Evolutionary conservation across 202 grass and related monocot species (phyloP), one percentile per base, ranked within the genome.

Genomic region (Sporobolus alterniflorus): DNA sequence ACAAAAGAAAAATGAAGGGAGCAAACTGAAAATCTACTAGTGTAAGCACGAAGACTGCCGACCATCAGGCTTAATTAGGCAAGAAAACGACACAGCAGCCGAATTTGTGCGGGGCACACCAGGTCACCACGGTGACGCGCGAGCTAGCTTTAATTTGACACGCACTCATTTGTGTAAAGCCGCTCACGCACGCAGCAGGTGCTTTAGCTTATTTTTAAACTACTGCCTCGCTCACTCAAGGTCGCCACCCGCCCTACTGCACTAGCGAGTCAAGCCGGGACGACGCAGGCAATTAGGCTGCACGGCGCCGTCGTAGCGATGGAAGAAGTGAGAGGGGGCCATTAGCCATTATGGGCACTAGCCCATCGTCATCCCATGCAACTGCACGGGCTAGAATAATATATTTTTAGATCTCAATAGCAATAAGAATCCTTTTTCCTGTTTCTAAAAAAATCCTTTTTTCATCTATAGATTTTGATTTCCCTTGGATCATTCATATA

Each of bases 71-170:
- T 64, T 49, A 43, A 34, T 79, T 50, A 77, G 52, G 71, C 5
- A 11, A 54, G 40, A 42, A 80, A 22, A 39, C 22, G 28, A n/a
- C 34, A 25, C n/a, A 57, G 54, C n/a, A 9, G 71, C 36, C 36
- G 36, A 39, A 51, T 17, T 55, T n/a, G 66, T 20, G 6, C 29
- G 12, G 54, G 33, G 79, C 42, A 1, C 25, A 76, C 51, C 29
- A 80, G 64, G 39, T 40, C 69, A 75, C 61, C 36, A 14, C 1
- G 78, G 71, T 76, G 85, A 76, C 24, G 71, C 63, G 21, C 63
- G 26, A 30, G 62, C 64, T 2, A 75, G 67, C 78, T 76, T 82
- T 70, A 71, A 72, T 76, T 82, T 70, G 78, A 72, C 69, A 81
- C 76, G 69, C 60, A 17, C 21, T 36, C 69, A 69, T 30, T n/a